These are phyloP conservation scores for Trichoderma polysporum DNA, from an alignment of 2,329 filamentous ascomycete species.

Conservation along the genomic window DNA sequence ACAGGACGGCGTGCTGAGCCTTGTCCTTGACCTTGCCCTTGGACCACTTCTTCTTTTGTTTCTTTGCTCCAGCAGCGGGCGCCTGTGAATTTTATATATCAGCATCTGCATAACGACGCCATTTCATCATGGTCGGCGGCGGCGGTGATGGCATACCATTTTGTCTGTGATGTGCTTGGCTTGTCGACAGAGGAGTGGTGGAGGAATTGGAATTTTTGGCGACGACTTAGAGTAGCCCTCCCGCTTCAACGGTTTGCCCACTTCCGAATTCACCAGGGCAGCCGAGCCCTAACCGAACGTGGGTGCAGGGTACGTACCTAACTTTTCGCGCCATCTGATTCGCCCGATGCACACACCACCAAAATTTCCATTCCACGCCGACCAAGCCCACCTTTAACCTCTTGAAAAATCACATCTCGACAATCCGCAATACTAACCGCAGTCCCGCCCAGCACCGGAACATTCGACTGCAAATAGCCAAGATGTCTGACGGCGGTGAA, in stretches of 20 bases:
- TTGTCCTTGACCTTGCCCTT: slow-evolving; percentile 95
- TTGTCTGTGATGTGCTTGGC: slow-evolving; percentile 42
- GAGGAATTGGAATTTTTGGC: slow-evolving; percentile 35
- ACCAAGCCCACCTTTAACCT: slow-evolving; percentile 37
- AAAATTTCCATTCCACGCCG: slow-evolving; percentile 38
- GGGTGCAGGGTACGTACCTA: slow-evolving; percentile 32
- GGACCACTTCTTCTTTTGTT: slow-evolving; percentile 55
- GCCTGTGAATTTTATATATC: slow-evolving; percentile 33
- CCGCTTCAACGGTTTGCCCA: slow-evolving; percentile 30
- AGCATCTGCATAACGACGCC: slow-evolving; percentile 25
- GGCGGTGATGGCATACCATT: slow-evolving; percentile 40
- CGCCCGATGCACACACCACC: slow-evolving; percentile 36
- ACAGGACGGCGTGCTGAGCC: slow-evolving; percentile 98
- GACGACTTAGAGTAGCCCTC: slow-evolving; percentile 31
- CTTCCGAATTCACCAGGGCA: slow-evolving; percentile 41
- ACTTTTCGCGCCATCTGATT: slow-evolving; percentile 36
- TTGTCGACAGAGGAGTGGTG: slow-evolving; percentile 39
- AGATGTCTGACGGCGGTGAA: slow-evolving; percentile 93
- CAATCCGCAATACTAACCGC: slow-evolving; percentile 40
- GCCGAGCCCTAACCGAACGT: slow-evolving; percentile 42
- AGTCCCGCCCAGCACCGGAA: slow-evolving; percentile 39
- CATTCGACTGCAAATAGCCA: slow-evolving; percentile 48
- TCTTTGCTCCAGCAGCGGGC: slow-evolving; percentile 49
- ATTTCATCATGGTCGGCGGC: background rate
- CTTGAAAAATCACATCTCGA: slow-evolving; percentile 40